phyloP scores from a whole-genome alignment of 139 green algal genomes.

The Yamagishiella unicocca region DNA sequence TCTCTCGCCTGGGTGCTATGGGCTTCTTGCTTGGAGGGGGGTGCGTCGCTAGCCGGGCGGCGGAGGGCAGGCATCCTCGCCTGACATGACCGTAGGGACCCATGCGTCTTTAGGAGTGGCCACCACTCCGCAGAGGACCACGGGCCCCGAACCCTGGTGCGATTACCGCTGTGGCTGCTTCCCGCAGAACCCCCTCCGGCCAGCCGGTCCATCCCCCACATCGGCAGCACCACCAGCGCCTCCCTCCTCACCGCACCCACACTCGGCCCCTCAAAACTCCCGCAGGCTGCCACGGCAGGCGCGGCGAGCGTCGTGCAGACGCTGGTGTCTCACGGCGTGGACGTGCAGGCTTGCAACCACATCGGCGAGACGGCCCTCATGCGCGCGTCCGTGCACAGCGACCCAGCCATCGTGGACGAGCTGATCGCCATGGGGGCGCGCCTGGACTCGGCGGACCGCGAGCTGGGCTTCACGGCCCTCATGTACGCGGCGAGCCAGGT shows the following conservation, averaged over 20 bases:
- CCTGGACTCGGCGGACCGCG: conserved; percentile 32
- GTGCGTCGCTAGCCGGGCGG: no score
- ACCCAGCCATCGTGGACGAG: conserved; percentile 39
- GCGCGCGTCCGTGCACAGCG: conserved; percentile 29
- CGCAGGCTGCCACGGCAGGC: conserved; percentile 26
- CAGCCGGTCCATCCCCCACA: no score
- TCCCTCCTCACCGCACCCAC: no score
- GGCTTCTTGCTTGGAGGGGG: no score
- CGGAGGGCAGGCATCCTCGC: no score
- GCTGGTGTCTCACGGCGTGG: conserved; percentile 35
- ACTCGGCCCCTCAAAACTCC: background rate
- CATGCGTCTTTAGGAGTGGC: no score
- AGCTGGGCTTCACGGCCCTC: conserved; percentile 46
- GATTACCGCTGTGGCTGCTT: no score
- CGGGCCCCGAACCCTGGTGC: no score
- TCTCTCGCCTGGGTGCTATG: no score
- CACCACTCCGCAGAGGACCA: no score
- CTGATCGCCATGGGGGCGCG: conserved; percentile 33
- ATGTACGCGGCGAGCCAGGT: conserved; percentile 48
- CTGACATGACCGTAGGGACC: no score
- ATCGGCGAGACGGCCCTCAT: conserved; percentile 46
- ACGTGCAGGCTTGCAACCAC: conserved; percentile 47
- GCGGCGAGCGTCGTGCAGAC: conserved; percentile 17
- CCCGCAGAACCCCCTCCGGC: no score
- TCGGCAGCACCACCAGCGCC: background rate